Percentiles rank a stretch among this genome's conserved stretches.
These are phyloP conservation scores for Debaryomyces tyrocola DNA, from an alignment of 805 yeast genomes.

Conservation along the genomic window DNA sequence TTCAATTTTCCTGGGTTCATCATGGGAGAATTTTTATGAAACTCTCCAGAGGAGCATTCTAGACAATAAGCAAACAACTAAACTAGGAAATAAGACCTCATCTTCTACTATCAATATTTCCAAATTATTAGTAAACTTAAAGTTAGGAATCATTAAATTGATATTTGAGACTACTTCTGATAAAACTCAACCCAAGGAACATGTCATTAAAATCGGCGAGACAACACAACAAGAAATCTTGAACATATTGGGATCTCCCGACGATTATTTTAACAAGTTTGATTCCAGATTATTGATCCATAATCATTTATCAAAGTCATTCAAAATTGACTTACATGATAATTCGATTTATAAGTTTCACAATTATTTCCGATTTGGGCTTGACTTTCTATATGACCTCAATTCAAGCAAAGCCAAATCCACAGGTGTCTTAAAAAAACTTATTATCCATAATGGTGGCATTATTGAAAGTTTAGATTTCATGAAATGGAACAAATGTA, in stretches of 20 bases:
- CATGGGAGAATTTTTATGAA: constrained; percentile 27
- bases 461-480: constrained; percentile 52
- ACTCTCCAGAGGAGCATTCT: neutral
- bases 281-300: constrained; percentile 46
- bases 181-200: constrained; percentile 3
- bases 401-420: constrained; percentile 15
- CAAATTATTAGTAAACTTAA: constrained; percentile 16
- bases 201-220: constrained; percentile 32
- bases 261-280: constrained; percentile 47
- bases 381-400: constrained; percentile 53
- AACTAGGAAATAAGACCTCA: neutral
- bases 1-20: constrained; percentile 39
- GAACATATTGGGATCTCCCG: constrained; percentile 55
- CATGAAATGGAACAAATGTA: constrained; percentile 53
- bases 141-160: constrained; percentile 23
- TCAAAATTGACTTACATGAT: constrained; percentile 9
- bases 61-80: neutral
- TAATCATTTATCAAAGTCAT: constrained; percentile 23
- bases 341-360: constrained; percentile 40
- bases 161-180: constrained; percentile 7
- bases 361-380: constrained; percentile 55
- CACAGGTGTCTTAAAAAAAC: constrained; percentile 41
- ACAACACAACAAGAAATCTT: constrained; percentile 53
- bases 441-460: constrained; percentile 53
- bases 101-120: constrained; percentile 3